Percentiles rank a stretch among this genome's conserved stretches.
Conservation (phyloP, 805 yeast genomes). For the Cyberlindnera sargentensis region DNA sequence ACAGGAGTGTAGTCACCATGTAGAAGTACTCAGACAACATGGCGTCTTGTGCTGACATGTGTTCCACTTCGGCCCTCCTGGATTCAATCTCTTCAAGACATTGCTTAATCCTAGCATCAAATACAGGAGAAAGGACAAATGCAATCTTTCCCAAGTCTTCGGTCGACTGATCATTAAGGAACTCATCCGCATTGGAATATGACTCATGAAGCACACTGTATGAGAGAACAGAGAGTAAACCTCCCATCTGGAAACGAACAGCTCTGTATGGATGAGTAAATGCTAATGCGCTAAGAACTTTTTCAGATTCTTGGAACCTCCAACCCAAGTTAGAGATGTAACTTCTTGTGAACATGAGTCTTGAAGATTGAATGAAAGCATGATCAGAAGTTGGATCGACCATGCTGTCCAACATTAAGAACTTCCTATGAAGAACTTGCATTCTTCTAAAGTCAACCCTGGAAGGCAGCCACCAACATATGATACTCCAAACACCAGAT, state of each 20-base stretch:
- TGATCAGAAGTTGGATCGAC: conserved; percentile 51
- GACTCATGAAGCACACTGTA: conserved; percentile 38
- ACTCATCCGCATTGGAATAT: conserved; percentile 30
- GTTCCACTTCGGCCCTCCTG: conserved; percentile 28
- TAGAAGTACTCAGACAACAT: conserved; percentile 55
- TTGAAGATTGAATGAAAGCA: conserved; percentile 58
- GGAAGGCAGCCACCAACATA: conserved; percentile 67
- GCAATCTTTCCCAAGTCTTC: conserved; percentile 30
- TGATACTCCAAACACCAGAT: conserved; percentile 63
- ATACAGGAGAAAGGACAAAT: conserved; percentile 25
- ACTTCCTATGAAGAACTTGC: conserved; percentile 39
- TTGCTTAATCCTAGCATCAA: conserved; percentile 31
- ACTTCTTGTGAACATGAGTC: conserved; percentile 48
- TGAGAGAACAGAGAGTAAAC: conserved; percentile 36
- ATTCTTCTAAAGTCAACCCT: conserved; percentile 64
- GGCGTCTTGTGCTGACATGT: conserved; percentile 46
- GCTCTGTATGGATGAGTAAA: conserved; percentile 62
- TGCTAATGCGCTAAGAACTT: conserved; percentile 33
- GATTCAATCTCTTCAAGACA: conserved; percentile 39
- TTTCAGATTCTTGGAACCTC: conserved; percentile 46
- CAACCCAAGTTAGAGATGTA: conserved; percentile 44
- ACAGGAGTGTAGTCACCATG: conserved; percentile 55
- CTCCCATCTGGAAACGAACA: conserved; percentile 64
- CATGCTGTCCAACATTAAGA: conserved; percentile 33
- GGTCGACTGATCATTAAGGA: conserved; percentile 30